Evolutionary conservation across 768 basidiomycete species (phyloP).

Genomic region (Suillus spraguei): DNA sequence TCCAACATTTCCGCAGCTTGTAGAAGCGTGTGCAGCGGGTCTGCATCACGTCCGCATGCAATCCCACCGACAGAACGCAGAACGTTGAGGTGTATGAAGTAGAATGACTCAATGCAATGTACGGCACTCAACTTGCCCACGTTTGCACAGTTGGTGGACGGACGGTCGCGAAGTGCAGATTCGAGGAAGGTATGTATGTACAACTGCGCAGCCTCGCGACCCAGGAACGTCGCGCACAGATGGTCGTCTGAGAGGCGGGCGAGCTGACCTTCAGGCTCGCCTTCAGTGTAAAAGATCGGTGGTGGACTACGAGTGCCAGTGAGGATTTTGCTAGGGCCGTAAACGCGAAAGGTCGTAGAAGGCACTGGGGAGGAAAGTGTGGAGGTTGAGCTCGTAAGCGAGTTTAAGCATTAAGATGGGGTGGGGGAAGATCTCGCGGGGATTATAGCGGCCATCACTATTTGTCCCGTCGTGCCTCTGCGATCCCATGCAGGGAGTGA

Average conservation of each 20-base stretch:
- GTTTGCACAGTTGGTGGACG: constrained; percentile 53
- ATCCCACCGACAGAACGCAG: constrained; percentile 73
- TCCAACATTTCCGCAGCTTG: constrained; percentile 75
- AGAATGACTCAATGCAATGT: constrained; percentile 68
- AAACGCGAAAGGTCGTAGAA: constrained; percentile 76
- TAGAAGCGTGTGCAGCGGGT: constrained; percentile 67
- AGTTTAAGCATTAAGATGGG: constrained; percentile 73
- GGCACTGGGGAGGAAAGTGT: constrained; percentile 64
- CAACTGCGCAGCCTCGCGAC: constrained; percentile 66
- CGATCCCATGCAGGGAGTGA: constrained; percentile 70
- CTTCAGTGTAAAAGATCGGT: constrained; percentile 28
- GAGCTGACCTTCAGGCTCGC: constrained; percentile 14
- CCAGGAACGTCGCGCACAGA: constrained; percentile 51
- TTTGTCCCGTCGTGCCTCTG: constrained; percentile 57
- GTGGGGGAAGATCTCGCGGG: constrained; percentile 61
- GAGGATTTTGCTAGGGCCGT: constrained; percentile 71
- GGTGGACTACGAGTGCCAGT: constrained; percentile 46
- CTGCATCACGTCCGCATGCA: constrained; percentile 71
- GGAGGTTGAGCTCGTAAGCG: constrained; percentile 62
- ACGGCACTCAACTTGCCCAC: constrained; percentile 29
- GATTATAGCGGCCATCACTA: constrained; percentile 52
- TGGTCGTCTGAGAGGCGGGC: constrained; percentile 40
- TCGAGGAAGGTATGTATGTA: constrained; percentile 65
- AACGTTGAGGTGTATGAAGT: constrained; percentile 75
- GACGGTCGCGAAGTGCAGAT: constrained; percentile 52